Evolutionary conservation across 495 filamentous ascomycete genomes (phyloP).

Genomic region (Hypoxylon fragiforme): DNA sequence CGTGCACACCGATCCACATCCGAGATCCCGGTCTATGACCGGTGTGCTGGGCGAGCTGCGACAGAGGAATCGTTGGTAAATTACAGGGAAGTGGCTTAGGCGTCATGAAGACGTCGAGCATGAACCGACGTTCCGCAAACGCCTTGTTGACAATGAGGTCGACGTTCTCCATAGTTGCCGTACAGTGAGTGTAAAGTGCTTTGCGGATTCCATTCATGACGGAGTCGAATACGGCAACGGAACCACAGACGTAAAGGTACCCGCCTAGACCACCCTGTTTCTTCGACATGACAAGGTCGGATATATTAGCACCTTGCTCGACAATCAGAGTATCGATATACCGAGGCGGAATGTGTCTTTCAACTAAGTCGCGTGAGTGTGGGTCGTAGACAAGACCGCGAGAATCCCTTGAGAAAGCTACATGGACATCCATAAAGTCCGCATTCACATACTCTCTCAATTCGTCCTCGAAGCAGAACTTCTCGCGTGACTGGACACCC

Average conservation of each 20-base stretch:
- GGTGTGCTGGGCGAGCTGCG: constrained; percentile 52
- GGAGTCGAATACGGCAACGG: constrained; percentile 56
- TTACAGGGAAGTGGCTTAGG: constrained; percentile 54
- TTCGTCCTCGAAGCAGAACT: constrained; percentile 56
- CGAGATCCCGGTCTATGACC: constrained; percentile 51
- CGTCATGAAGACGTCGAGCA: constrained; percentile 61
- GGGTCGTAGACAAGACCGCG: constrained; percentile 51
- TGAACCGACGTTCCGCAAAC: constrained; percentile 56
- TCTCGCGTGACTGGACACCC: constrained; percentile 54
- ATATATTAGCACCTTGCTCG: constrained; percentile 50
- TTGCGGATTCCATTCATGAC: constrained; percentile 55
- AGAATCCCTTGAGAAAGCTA: constrained; percentile 53
- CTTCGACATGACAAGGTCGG: constrained; percentile 57
- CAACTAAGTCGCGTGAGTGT: constrained; percentile 43
- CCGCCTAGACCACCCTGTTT: constrained; percentile 55
- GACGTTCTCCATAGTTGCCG: constrained; percentile 49
- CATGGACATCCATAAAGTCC: constrained; percentile 53
- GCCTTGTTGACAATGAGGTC: constrained; percentile 53
- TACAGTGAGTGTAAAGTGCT: constrained; percentile 54
- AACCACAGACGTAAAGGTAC: constrained; percentile 57
- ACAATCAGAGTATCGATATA: constrained; percentile 55
- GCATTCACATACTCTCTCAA: constrained; percentile 50
- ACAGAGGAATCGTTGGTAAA: constrained; percentile 49
- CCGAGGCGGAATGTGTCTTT: constrained; percentile 52
- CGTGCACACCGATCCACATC: constrained; percentile 58